Base-by-base conservation (phyloP, 805 yeast species). In the Candida boleticola region DNA sequence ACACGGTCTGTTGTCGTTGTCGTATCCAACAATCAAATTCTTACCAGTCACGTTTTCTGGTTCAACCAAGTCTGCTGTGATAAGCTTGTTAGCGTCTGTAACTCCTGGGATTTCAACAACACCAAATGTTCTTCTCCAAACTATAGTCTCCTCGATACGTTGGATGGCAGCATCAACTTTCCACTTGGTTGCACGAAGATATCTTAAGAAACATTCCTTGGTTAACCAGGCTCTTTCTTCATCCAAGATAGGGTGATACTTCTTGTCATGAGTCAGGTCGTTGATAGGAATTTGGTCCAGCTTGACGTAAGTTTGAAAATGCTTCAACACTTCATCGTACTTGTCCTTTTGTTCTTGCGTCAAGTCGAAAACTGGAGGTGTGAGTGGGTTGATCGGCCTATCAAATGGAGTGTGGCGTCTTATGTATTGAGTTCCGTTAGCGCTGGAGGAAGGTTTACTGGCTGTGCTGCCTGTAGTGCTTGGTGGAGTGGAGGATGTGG, bases 71-170 rank as follows among this genome's bases (percentile, higher is more conserved):
- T 75, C 75, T 1, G 75, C 64, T 2, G 71, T 64, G 34, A 70
- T 47, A 21, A 58, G 42, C 30, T 66, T 66, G 21, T 54, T 51
- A 3, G 57, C 44, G 26, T 63, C 65, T 7, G 60, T 48, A 39
- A 51, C 52, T 7, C 49, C 57, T 2, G 64, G 64, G 19, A 64
- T 49, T 5, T 55, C 37, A 10, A 63, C 66, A 17, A 68, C 60
- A 6, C 82, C 82, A 51, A 75, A 75, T 9, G 75, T 72, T 45
- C 82, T 64, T 59, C 83, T 68, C 83, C 83, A 77, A 1, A 66
- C 58, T n/a, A 77, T 44, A 1, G 81, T 74, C 14, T 69, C 71
- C 33, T 67, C 69, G 9, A 77, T 54, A 41, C 77, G 57, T 42
- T 71, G 68, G 20, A 72, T 69, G 3, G 81, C 69, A 5, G 61